These are phyloP conservation scores for Ustulina deusta DNA, from an alignment of 2,329 filamentous ascomycete genomes.

Conservation along the genomic window DNA sequence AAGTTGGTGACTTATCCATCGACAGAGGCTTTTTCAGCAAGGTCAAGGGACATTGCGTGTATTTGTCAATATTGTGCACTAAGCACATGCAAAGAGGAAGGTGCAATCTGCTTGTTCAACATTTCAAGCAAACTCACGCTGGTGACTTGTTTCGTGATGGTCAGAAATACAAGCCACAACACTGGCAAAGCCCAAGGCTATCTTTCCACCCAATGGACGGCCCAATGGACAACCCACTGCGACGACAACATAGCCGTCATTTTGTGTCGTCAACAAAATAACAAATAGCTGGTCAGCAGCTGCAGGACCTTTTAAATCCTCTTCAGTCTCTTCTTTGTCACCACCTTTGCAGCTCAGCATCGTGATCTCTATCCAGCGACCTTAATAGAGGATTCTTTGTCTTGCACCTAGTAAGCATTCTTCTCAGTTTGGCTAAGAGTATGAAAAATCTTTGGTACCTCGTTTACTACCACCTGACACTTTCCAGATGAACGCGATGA, in stretches of 20 bases:
- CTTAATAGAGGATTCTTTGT: not conserved
- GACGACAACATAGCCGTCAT: not conserved
- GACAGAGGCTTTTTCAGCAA: no score
- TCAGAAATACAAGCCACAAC: not conserved
- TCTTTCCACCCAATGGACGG: not conserved
- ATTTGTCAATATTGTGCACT: not conserved
- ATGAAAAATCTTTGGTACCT: not conserved
- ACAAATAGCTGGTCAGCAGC: not conserved
- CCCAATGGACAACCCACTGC: not conserved
- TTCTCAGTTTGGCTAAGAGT: not conserved
- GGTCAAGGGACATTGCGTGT: not conserved
- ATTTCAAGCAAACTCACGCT: not conserved
- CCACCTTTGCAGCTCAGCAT: not conserved
- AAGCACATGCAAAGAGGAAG: not conserved
- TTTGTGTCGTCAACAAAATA: not conserved
- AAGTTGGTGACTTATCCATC: not conserved
- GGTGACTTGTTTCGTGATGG: not conserved
- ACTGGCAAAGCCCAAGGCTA: not conserved
- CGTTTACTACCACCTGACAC: not conserved
- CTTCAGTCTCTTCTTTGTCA: not conserved
- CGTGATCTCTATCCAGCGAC: not conserved
- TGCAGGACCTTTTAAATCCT: not conserved
- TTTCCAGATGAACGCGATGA: not conserved
- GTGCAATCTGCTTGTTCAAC: constrained; percentile 5
- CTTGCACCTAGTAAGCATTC: not conserved